Evolutionary conservation across 164 flowering plant species (phyloP).

Genomic region (Berberis vulgaris): DNA sequence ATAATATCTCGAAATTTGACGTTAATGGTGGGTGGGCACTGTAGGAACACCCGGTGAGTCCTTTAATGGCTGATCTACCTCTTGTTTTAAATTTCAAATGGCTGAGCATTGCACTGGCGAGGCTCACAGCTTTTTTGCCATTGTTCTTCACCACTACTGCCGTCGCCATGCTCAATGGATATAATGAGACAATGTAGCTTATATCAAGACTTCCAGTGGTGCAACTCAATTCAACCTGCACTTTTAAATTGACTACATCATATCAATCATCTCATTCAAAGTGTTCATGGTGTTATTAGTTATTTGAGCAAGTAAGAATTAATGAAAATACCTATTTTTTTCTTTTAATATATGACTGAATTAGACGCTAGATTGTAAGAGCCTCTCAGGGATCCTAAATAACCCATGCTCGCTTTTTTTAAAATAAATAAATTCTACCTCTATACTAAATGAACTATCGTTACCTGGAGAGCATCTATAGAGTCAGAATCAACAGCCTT

Average conservation of each 20-base stretch:
- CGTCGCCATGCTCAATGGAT: slow-evolving; percentile 69
- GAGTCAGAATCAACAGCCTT: slow-evolving; percentile 74
- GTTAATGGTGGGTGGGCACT: slow-evolving; percentile 58
- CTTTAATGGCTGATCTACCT: slow-evolving; percentile 51
- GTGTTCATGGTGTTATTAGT: too few relatives aligned
- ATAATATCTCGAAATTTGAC: slow-evolving; percentile 57
- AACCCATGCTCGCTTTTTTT: too few relatives aligned
- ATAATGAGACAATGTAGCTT: slow-evolving; percentile 60
- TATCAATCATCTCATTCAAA: too few relatives aligned
- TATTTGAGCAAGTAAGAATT: too few relatives aligned
- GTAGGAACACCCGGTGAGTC: slow-evolving; percentile 62
- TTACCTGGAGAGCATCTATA: slow-evolving; percentile 91
- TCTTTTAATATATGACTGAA: too few relatives aligned
- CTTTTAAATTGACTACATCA: too few relatives aligned
- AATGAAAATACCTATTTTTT: too few relatives aligned
- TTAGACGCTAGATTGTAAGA: too few relatives aligned
- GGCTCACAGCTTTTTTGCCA: slow-evolving; percentile 44
- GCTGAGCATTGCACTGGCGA: slow-evolving; percentile 63
- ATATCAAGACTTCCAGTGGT: slow-evolving; percentile 52
- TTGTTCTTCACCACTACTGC: slow-evolving; percentile 83
- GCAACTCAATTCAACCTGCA: slow-evolving; percentile 72
- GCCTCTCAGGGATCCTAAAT: too few relatives aligned
- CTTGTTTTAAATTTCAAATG: slow-evolving; percentile 52
- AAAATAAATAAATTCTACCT: too few relatives aligned
- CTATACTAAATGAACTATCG: background rate